phyloP scores from a whole-genome alignment of 768 basidiomycete species.

The Naematelia aurantialba region DNA sequence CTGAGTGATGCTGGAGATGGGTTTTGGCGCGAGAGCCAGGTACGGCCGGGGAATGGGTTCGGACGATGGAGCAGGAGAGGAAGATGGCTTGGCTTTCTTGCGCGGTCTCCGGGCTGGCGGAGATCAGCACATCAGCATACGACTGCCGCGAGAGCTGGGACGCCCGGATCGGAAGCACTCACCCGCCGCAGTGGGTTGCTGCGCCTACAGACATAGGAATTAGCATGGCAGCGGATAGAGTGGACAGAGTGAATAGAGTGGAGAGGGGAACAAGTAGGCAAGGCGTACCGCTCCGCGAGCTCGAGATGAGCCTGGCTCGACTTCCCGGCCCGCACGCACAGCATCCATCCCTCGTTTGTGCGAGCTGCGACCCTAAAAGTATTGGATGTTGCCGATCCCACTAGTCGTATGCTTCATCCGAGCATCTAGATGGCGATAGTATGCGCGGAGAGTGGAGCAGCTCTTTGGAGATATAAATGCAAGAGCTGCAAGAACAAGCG shows the following conservation, averaged over 20 bases:
- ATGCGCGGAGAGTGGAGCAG: neutral
- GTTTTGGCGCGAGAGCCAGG: slow-evolving; percentile 43
- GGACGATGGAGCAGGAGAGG: slow-evolving; percentile 1
- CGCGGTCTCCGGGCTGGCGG: slow-evolving; percentile 21
- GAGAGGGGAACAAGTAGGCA: too few species aligned
- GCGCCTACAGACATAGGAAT: neutral
- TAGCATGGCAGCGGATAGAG: neutral
- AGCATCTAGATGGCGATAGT: neutral
- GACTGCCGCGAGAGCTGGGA: neutral
- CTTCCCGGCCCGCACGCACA: slow-evolving; percentile 9
- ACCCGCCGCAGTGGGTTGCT: slow-evolving; percentile 5
- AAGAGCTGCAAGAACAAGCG: too few species aligned
- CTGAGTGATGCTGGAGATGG: slow-evolving; percentile 19
- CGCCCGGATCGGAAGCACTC: neutral
- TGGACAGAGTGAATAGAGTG: too few species aligned
- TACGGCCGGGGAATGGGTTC: slow-evolving; percentile 39
- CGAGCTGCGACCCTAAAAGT: neutral
- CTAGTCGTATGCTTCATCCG: neutral
- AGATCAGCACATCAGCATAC: neutral
- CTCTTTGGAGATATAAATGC: neutral
- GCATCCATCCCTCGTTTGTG: slow-evolving; percentile 4
- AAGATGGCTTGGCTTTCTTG: slow-evolving; percentile 22
- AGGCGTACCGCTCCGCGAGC: slow-evolving; percentile 4
- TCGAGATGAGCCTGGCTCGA: slow-evolving; percentile 16
- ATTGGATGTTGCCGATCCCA: neutral